These are phyloP conservation scores for Globisporangium ultimum DNA, from an alignment of 352 stramenopile genomes.

Conservation along the genomic window DNA sequence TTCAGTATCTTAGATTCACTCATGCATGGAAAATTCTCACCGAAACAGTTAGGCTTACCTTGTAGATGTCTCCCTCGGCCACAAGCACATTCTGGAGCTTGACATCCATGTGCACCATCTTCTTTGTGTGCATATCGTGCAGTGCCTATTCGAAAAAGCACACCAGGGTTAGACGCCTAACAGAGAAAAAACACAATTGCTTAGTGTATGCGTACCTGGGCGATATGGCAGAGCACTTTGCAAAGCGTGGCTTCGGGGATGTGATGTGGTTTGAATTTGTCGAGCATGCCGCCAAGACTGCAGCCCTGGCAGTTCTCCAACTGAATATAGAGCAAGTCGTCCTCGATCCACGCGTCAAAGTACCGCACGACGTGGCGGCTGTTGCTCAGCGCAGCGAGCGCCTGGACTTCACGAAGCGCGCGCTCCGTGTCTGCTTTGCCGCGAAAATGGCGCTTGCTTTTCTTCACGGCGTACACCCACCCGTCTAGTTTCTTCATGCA, in stretches of 20 bases:
- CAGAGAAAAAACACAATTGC: background rate
- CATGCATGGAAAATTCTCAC: too few species aligned
- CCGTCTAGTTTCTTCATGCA: conserved; percentile 86
- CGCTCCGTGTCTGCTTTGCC: conserved; percentile 82
- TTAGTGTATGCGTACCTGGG: conserved; percentile 35
- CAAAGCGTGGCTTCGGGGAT: conserved; percentile 71
- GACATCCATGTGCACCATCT: conserved; percentile 88
- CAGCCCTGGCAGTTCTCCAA: conserved; percentile 71
- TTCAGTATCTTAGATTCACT: too few species aligned
- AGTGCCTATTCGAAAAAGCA: conserved; percentile 33
- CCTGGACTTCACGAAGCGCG: conserved; percentile 78
- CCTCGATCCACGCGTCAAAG: conserved; percentile 87
- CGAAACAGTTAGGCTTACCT: conserved; percentile 28
- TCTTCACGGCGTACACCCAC: conserved; percentile 86
- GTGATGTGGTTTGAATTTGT: conserved; percentile 57
- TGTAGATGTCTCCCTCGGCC: conserved; percentile 61
- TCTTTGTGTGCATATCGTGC: conserved; percentile 77
- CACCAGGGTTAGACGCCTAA: too few species aligned
- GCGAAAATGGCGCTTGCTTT: conserved; percentile 81
- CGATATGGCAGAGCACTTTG: conserved; percentile 73
- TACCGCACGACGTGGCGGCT: conserved; percentile 83
- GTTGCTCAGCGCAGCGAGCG: conserved; percentile 68
- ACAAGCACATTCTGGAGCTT: conserved; percentile 84
- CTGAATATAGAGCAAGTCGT: conserved; percentile 87
- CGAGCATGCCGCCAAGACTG: conserved; percentile 58